Base-by-base conservation (phyloP, 2,329 filamentous ascomycete genomes). In the Periconia macrospinosa region DNA sequence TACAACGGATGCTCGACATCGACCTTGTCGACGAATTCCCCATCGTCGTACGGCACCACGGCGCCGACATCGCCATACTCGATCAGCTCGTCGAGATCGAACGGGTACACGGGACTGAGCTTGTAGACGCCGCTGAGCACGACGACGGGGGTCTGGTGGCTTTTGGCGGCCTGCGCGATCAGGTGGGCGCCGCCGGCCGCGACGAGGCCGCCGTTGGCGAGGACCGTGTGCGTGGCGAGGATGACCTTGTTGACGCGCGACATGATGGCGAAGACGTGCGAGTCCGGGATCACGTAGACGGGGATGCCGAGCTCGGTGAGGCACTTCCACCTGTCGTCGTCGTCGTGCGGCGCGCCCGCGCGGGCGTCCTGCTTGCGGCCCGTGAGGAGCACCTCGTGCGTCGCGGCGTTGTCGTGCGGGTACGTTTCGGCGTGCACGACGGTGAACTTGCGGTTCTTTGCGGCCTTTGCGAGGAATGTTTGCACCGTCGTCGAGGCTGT, bases 191-290 rank as follows among this genome's bases (percentile, higher is more conserved):
- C 94, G 6, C 89, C 86, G 41, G 92, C 88, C 17, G 91, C 89
- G 27, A 97, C 83, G 23, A 96, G 84, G 7, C 90, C 90, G 48
- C 94, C 94, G 66, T 96, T 94, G 47, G 91, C 90, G 44, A 95
- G 86, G 27, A 99, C 90, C 3, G 90, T 88, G 67, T 92, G 89
- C 6, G 93, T 93, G 13, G 90, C 88, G 7, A 99, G 81, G 46
- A 99, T 90, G 56, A 99, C 93, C 78, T 97, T 97, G 80, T 93
- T 95, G 64, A 97, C 91, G 55, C 89, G 86, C 9, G 92, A 90
- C 90, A 99, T 97, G 66, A 97, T 90, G 1, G 92, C 92, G 77
- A 92, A 95, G 50, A 96, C 83, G 10, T 91, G 90, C 8, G 87
- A 88, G 73, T 96, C 92, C 42, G 91, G 86, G 51, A 97, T 87